Percentiles rank a stretch among this genome's conserved stretches.
These are phyloP conservation scores for Acephala macrosclerotiorum DNA, from an alignment of 2,329 filamentous ascomycete genomes.

Conservation along the genomic window DNA sequence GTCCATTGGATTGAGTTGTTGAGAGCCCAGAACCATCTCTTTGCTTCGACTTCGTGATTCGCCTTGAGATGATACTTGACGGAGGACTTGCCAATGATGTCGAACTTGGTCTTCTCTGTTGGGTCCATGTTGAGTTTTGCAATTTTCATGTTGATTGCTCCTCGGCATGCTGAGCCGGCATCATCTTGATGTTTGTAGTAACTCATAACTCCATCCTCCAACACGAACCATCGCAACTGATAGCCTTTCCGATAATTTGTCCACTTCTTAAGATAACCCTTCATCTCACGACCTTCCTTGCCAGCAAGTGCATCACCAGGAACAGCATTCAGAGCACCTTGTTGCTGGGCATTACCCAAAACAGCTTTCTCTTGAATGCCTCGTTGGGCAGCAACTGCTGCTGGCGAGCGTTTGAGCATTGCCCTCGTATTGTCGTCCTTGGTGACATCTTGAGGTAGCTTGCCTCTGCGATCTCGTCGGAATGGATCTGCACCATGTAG, in stretches of 20 bases:
- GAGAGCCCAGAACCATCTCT: slow-evolving; percentile 98
- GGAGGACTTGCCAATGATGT: slow-evolving; percentile 97
- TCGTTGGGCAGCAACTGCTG: slow-evolving; percentile 90
- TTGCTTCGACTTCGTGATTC: slow-evolving; percentile 97
- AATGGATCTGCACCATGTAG: slow-evolving; percentile 97
- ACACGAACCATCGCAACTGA: slow-evolving; percentile 95
- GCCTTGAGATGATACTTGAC: slow-evolving; percentile 98
- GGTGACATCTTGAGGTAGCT: slow-evolving; percentile 93
- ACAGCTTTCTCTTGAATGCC: slow-evolving; percentile 98
- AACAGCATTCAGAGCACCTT: slow-evolving; percentile 58
- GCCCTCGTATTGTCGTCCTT: slow-evolving; percentile 90
- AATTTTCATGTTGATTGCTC: slow-evolving; percentile 98
- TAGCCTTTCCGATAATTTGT: slow-evolving; percentile 98
- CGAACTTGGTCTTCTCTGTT: slow-evolving; percentile 96
- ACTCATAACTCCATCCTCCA: slow-evolving; percentile 95
- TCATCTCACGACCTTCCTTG: slow-evolving; percentile 95
- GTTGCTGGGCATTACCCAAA: slow-evolving; percentile 72
- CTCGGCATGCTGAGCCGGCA: slow-evolving; percentile 92
- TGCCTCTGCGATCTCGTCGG: slow-evolving; percentile 91
- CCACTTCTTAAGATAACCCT: slow-evolving; percentile 99
- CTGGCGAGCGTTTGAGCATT: slow-evolving; percentile 93
- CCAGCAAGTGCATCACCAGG: slow-evolving; percentile 71
- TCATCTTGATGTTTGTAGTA: slow-evolving; percentile 99
- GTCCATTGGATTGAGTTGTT: slow-evolving; percentile 99
- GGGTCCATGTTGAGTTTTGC: slow-evolving; percentile 94